Evolutionary conservation across 1,284 basidiomycete genomes (phyloP).

Genomic region (Exobasidium cylindrosporum): DNA sequence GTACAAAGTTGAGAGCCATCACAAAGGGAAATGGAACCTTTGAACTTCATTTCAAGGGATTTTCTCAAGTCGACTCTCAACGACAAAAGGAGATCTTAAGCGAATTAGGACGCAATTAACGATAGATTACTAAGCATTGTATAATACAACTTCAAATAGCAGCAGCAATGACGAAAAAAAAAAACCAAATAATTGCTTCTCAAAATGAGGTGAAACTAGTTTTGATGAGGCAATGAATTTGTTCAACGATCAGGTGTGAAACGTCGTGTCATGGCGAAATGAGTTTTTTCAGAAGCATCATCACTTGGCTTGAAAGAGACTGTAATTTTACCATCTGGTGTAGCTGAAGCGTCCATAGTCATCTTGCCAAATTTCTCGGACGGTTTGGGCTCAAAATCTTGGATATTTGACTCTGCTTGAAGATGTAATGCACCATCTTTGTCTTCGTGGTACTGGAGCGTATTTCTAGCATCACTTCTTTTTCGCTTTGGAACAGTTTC

Average conservation of each 20-base stretch:
- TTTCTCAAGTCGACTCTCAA: slow-evolving; percentile 58
- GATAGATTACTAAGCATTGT: neutral
- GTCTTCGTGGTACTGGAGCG: no score
- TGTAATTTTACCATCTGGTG: neutral
- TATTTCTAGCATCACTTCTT: no score
- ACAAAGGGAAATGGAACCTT: slow-evolving; percentile 78
- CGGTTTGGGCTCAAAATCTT: no score
- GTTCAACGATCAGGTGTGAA: neutral
- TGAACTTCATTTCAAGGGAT: slow-evolving; percentile 74
- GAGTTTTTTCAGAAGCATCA: no score
- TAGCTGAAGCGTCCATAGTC: neutral
- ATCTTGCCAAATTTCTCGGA: neutral
- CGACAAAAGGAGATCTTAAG: slow-evolving; percentile 40
- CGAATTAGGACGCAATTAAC: slow-evolving; percentile 32
- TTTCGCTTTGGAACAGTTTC: no score
- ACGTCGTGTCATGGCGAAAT: no score
- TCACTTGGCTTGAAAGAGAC: neutral
- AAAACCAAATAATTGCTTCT: no score
- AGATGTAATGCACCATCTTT: no score
- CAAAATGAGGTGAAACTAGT: no score
- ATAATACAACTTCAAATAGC: neutral
- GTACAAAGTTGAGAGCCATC: slow-evolving; percentile 70
- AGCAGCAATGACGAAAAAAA: neutral
- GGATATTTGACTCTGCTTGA: no score
- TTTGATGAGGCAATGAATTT: no score